phyloP scores from a whole-genome alignment of 345 rosid species.

The Durio zibethinus region DNA sequence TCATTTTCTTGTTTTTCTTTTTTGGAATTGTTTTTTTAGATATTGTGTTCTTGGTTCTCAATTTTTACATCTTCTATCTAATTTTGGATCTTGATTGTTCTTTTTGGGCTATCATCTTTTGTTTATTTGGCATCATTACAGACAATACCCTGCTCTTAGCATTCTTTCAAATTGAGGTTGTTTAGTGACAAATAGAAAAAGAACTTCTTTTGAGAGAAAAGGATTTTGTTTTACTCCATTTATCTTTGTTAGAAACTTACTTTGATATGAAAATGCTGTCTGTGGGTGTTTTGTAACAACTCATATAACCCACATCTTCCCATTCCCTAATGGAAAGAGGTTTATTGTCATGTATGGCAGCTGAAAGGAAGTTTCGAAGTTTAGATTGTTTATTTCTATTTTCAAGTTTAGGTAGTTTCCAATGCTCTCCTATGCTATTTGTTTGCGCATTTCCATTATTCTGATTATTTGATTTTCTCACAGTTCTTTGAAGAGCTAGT shows the following conservation, averaged over 20 bases:
- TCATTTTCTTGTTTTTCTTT: neutral
- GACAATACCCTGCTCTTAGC: neutral
- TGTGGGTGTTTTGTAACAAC: neutral
- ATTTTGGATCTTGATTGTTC: neutral
- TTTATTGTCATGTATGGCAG: neutral
- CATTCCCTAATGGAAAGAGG: neutral
- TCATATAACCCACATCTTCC: neutral
- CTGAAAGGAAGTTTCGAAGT: neutral
- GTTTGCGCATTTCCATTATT: neutral
- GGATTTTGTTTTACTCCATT: neutral
- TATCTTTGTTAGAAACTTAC: neutral
- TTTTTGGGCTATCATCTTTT: neutral
- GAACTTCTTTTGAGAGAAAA: neutral
- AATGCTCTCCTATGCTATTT: neutral
- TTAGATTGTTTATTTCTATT: neutral
- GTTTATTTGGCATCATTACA: neutral
- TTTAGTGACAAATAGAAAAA: neutral
- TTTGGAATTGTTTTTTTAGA: neutral
- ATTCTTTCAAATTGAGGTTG: neutral
- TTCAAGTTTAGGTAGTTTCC: neutral
- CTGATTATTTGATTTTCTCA: constrained; percentile 1
- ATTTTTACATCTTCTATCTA: neutral
- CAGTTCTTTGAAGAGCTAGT: constrained; percentile 88
- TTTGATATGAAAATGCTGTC: neutral
- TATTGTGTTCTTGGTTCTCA: neutral